These are phyloP conservation scores for Nadsonia fulvescens DNA, from an alignment of 805 yeast species.

Conservation along the genomic window DNA sequence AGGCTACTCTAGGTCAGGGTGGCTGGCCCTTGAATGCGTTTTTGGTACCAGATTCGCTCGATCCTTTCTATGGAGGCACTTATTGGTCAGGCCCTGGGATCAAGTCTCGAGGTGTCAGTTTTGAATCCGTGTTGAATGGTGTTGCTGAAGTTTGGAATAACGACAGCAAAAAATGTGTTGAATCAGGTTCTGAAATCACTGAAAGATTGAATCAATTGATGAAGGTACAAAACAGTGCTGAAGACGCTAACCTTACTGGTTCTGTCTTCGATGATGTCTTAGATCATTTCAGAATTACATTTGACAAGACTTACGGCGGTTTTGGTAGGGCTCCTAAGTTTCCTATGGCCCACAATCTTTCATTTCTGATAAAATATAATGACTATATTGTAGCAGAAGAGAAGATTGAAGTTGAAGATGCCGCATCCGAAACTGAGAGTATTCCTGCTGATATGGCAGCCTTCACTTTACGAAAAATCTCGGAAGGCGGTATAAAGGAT, in stretches of 20 bases:
- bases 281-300: constrained; percentile 13
- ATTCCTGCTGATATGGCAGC: constrained; percentile 11
- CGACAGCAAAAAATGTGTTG: constrained; percentile 14
- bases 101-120: constrained; percentile 10
- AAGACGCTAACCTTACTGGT: constrained; percentile 7
- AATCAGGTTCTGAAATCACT: constrained; percentile 13
- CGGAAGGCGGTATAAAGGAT: constrained; percentile 22
- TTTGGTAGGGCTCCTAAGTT: constrained; percentile 21
- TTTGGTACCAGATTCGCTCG: constrained; percentile 18
- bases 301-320: constrained; percentile 17
- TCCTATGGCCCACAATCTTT: constrained; percentile 16
- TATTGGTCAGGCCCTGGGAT: constrained; percentile 21
- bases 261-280: constrained; percentile 10
- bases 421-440: constrained; percentile 3
- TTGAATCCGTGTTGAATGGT: constrained; percentile 16
- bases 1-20: constrained; percentile 19
- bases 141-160: constrained; percentile 17
- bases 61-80: constrained; percentile 22
- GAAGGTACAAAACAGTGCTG: constrained; percentile 11
- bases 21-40: constrained; percentile 25
- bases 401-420: constrained; percentile 5
- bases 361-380: constrained; percentile 11
- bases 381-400: constrained; percentile 8
- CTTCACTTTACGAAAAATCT: constrained; percentile 15
- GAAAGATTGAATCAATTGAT: constrained; percentile 12